Evolutionary conservation across 192 early-diverging fungal genomes (phyloP), one percentile per base, ranked within the genome.

Genomic region (Backusella australiensis): DNA sequence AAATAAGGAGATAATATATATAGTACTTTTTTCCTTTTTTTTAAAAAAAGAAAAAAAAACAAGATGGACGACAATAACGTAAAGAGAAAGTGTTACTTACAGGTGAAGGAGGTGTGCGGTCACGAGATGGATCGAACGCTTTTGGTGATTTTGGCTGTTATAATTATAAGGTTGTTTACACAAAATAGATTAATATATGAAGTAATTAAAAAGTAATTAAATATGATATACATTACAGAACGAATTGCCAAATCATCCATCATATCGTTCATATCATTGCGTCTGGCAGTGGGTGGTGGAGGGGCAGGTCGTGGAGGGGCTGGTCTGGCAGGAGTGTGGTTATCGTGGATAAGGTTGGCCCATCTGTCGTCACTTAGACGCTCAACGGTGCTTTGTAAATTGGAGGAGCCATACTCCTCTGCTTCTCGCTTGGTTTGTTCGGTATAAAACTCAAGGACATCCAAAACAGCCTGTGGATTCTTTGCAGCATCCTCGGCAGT

Each of bases 401-500:
- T 49, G 3, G 82, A 74, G 1, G 74, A 72, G 19, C 82, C 87
- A 39, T 85, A 89, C 52, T 85, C 87, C 56, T 81, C 81, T 52
- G 77, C 79, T 39, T 89, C 86, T 8, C 86, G 76, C 73, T 89
- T 87, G 39, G 86, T 87, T 77, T 94, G 90, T 82, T 96, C 96
- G 21, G 96, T 96, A 86, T 99, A 99, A 78, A 99, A 99, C 82
- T 98, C 96, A 34, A 99, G 87, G 14, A 98, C 97, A 83, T 98
- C 97, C 41, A 98, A 83, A 63, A 99, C 98, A n/a, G 97, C 97
- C 83, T 99, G 97, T 39, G 98, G 98, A 79, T 99, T 96, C 83
- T 96, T 96, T 59, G 94, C 91, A 82, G 96, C 96, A 89, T 99
- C 98, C 78, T 99, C 96, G 78, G 96, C 93, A 39, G 98, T 96